These are phyloP conservation scores for Ceratocystis diversiconidia DNA, from an alignment of 2,329 filamentous ascomycete genomes.

Conservation along the genomic window DNA sequence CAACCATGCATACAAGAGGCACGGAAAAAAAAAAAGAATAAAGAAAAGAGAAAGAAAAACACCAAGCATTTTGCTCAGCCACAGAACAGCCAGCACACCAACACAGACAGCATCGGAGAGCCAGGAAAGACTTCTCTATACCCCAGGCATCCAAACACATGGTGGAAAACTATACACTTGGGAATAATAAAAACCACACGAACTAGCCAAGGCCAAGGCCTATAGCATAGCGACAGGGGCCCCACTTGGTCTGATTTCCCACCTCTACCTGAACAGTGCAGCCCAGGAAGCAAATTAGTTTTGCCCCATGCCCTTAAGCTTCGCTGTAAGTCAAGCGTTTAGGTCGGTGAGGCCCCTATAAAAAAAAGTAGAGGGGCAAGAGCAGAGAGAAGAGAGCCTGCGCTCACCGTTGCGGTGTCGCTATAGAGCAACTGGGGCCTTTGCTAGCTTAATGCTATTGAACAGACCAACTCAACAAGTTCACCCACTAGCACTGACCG, in stretches of 20 bases:
- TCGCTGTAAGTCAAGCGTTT: too few species aligned
- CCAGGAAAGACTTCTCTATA: not conserved
- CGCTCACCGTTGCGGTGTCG: not conserved
- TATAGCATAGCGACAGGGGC: not conserved
- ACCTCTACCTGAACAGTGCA: constrained; percentile 2
- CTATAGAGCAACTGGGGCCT: not conserved
- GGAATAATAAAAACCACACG: not conserved
- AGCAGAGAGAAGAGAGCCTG: not conserved
- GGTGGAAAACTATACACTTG: too few species aligned
- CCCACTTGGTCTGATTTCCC: not conserved
- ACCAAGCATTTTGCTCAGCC: too few species aligned
- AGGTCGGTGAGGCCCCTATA: constrained; percentile 3
- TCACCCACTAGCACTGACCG: not conserved
- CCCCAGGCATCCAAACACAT: not conserved
- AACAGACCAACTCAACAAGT: not conserved
- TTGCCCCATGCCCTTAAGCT: too few species aligned
- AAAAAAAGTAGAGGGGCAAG: not conserved
- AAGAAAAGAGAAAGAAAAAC: too few species aligned
- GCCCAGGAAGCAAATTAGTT: not conserved
- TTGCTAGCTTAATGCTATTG: not conserved
- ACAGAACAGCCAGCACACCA: not conserved
- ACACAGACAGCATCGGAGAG: not conserved
- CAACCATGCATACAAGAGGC: too few species aligned
- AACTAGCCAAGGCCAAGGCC: not conserved
- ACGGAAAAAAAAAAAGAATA: too few species aligned